Conservation (phyloP, 202 grass and related monocot species). For the Elaeis oleifera region DNA sequence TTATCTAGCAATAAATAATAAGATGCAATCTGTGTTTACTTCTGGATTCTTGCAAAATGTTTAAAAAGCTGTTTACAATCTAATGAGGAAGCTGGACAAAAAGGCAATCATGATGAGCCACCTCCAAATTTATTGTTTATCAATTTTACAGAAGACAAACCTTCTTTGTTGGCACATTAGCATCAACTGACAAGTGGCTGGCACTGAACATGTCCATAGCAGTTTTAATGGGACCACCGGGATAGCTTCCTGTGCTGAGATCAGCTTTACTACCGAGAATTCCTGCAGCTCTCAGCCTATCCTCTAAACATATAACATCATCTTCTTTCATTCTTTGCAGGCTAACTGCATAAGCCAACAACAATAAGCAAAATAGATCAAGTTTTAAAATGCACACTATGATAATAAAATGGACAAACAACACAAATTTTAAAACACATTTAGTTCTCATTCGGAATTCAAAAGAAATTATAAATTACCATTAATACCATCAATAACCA, state of each 20-base stretch:
- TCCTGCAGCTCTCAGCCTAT: constrained; percentile 54
- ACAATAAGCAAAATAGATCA: constrained; percentile 5
- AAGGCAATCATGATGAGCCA: no score
- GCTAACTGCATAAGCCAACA: constrained; percentile 20
- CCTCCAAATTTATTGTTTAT: no score
- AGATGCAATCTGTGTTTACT: neutral
- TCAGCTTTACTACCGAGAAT: constrained; percentile 32
- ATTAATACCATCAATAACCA: no score
- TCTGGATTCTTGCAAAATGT: no score
- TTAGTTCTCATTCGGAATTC: no score
- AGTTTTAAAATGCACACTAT: neutral
- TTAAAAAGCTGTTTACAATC: no score
- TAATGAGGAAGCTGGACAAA: no score
- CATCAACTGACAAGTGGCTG: constrained; percentile 27
- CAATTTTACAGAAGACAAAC: constrained; percentile 37
- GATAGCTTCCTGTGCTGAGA: constrained; percentile 23
- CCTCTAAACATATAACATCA: constrained; percentile 64
- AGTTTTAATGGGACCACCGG: constrained; percentile 30
- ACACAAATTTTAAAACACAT: no score
- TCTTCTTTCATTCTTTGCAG: constrained; percentile 48
- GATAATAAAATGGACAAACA: no score
- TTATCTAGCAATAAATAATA: constrained; percentile 51
- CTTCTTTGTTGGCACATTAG: constrained; percentile 58
- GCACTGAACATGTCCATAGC: constrained; percentile 29
- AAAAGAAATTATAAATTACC: no score